A percentile compares a stretch with the other conserved stretches of the same genome.
Evolutionary conservation across 2,329 filamentous ascomycete species (phyloP).

Genomic region (Fusarium duplospermum): DNA sequence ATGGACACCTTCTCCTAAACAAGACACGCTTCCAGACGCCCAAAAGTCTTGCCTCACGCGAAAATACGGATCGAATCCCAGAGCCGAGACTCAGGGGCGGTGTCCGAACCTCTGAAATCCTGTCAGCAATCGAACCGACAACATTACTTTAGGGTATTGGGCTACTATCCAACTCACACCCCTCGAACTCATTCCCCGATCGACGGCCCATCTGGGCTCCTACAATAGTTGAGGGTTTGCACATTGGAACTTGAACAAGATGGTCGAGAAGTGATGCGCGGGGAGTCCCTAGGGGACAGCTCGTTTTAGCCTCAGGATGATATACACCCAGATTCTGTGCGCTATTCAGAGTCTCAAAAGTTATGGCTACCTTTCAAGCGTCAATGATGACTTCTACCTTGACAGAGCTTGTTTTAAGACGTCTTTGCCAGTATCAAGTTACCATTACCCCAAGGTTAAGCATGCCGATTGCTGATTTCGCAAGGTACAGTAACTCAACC

Average conservation of each 20-base stretch:
- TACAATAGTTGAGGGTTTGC: neutral
- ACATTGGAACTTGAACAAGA: no score
- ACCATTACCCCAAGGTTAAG: no score
- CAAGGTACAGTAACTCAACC: neutral
- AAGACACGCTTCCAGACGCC: neutral
- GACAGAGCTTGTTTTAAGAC: neutral
- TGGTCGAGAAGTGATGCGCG: neutral
- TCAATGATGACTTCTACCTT: neutral
- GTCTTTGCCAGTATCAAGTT: neutral
- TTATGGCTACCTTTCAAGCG: neutral
- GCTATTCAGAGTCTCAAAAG: neutral
- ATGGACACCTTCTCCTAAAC: neutral
- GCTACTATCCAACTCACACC: neutral
- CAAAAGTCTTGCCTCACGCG: neutral
- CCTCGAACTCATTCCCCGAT: neutral
- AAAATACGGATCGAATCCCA: neutral
- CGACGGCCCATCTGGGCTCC: neutral
- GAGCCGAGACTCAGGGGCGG: neutral
- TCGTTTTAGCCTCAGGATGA: no score
- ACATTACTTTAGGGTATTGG: no score
- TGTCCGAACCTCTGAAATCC: neutral
- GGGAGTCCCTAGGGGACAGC: neutral
- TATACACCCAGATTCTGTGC: neutral
- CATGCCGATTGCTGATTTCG: neutral
- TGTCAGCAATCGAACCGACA: neutral